Evolutionary conservation across 495 filamentous ascomycete genomes (phyloP), one percentile per base, ranked within the genome.

Genomic region (Penicillium egyptiacum): DNA sequence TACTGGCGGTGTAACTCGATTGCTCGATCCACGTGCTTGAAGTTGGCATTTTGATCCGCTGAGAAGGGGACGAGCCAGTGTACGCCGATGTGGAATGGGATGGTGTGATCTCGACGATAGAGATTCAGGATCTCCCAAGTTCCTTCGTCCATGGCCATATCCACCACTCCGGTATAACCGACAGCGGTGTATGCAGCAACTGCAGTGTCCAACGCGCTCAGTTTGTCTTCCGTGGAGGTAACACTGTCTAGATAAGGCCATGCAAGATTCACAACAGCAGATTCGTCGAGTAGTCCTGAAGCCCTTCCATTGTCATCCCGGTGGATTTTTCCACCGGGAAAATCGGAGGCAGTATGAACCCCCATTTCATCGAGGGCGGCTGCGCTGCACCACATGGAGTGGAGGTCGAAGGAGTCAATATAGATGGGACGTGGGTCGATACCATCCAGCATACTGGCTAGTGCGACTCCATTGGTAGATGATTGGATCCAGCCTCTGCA

Each of bases 91-190:
- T 84, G 75, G 61, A 88, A 80, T 0, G 80, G 76, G 7, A 83
- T 65, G n/a, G 59, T 28, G 3, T 69, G 64, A 35, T 77, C 64
- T 37, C 68, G 62, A 14, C 77, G 75, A 46, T 81, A 73, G 20
- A 68, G 59, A 10, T 80, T 75, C 31, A 88, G 59, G 28, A 82
- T 75, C 16, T 81, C 79, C 85, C 84, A 87, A 22, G 73, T 73
- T 9, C 72, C 74, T 28, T 86, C 79, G 41, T 87, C 83, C 85
- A 88, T 87, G n/a, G 84, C 85, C 83, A 88, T 87, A 58, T 88
- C 86, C 0, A 88, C 75, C 53, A 85, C 51, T 0, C 86, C 85
- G 2, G 86, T 87, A 56, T 86, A 86, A 3, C 85, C 85, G 4
- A 73, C 72, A 0, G 75, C 71, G 31, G 78, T 78, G 60, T 86